phyloP scores from a whole-genome alignment of 2,329 filamentous ascomycete genomes.

The Cryphonectria nitschkei region DNA sequence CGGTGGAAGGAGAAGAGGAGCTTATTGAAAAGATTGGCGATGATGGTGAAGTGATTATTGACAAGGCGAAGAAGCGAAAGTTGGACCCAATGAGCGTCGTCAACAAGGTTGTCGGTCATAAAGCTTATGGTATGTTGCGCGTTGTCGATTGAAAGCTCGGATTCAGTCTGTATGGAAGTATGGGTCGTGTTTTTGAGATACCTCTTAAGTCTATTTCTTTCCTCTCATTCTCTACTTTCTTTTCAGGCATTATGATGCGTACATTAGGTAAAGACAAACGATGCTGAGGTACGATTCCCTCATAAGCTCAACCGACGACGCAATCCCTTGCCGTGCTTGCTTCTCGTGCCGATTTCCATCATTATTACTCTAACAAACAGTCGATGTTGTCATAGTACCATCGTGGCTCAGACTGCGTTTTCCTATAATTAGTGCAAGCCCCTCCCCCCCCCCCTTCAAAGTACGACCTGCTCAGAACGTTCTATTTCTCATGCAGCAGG shows the following conservation, averaged over 20 bases:
- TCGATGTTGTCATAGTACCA: neutral
- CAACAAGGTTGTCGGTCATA: slow-evolving; percentile 55
- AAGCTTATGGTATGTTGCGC: slow-evolving; percentile 58
- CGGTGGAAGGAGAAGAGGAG: slow-evolving; percentile 36
- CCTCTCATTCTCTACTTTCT: too few relatives aligned
- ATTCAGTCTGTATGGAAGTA: neutral
- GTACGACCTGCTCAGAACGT: neutral
- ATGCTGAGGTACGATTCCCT: too few relatives aligned
- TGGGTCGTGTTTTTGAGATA: neutral
- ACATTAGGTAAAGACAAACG: neutral
- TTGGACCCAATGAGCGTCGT: slow-evolving; percentile 50
- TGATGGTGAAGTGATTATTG: slow-evolving; percentile 33
- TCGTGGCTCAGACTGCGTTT: neutral
- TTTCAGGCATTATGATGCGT: neutral
- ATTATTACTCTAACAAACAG: neutral
- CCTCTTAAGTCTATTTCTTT: neutral
- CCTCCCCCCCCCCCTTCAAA: neutral
- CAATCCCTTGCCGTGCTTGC: neutral
- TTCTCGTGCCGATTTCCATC: neutral
- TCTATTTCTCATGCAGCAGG: neutral
- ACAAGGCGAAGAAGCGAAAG: slow-evolving; percentile 42
- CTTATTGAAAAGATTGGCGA: slow-evolving; percentile 35
- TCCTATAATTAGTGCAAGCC: neutral
- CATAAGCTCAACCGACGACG: neutral
- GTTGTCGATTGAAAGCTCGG: slow-evolving; percentile 51